Evolutionary conservation across 2,329 filamentous ascomycete genomes (phyloP).

Genomic region (Fusarium praegraminearum): DNA sequence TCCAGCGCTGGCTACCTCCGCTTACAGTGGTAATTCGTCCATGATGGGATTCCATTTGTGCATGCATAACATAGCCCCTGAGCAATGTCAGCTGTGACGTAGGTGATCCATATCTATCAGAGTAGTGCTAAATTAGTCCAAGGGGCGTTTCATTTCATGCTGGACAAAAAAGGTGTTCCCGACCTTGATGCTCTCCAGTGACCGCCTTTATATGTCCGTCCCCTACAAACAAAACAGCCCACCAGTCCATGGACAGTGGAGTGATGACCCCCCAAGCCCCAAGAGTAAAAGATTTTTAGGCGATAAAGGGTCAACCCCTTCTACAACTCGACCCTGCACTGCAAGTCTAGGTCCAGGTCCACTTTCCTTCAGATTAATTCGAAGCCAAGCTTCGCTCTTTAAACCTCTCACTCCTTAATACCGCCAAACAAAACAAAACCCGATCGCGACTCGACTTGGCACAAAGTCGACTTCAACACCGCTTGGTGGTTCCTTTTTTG

Average conservation of each 20-base stretch:
- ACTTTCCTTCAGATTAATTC: constrained; percentile 15
- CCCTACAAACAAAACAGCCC: neutral
- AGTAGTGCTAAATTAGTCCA: constrained; percentile 7
- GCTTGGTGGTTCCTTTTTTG: constrained; percentile 2
- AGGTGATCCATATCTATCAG: neutral
- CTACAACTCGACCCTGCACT: constrained; percentile 5
- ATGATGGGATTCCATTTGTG: neutral
- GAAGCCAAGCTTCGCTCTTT: constrained; percentile 10
- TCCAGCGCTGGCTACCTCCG: neutral
- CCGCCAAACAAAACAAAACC: constrained; percentile 2
- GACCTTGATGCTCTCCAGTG: neutral
- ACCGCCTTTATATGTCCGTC: constrained; percentile 2
- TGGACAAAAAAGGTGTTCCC: constrained; percentile 8
- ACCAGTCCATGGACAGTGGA: neutral
- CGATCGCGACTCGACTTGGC: constrained; percentile 11
- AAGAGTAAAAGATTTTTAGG: constrained; percentile 18
- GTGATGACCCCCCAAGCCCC: constrained; percentile 15
- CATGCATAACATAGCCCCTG: constrained; percentile 10
- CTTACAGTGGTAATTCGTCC: neutral
- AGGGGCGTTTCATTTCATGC: constrained; percentile 19
- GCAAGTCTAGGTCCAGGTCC: neutral
- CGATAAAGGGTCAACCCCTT: constrained; percentile 28
- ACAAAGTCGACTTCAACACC: neutral
- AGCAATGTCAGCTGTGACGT: constrained; percentile 25
- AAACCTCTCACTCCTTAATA: constrained; percentile 16